Evolutionary conservation across 805 yeast species (phyloP).

Genomic region (Wickerhamomyces queroliae): DNA sequence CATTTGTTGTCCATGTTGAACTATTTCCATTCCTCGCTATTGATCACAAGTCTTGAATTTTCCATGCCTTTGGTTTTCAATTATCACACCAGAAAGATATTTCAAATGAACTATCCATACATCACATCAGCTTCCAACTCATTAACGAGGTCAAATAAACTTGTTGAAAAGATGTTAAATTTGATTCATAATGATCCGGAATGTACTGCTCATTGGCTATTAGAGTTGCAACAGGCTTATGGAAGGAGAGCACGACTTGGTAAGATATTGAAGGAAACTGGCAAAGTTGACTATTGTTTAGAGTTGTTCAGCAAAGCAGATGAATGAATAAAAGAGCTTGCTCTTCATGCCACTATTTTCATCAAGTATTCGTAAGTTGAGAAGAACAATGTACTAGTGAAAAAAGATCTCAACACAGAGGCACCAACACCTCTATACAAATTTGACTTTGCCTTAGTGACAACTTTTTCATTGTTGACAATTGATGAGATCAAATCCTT

Average conservation of each 20-base stretch:
- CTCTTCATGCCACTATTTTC: neutral
- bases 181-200: neutral
- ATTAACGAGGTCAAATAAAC: slow-evolving; percentile 12
- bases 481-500: neutral
- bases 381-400: neutral
- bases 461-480: neutral
- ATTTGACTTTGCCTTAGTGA: neutral
- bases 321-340: neutral
- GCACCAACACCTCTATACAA: slow-evolving; percentile 1
- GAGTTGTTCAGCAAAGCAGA: too few species aligned
- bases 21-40: slow-evolving; percentile 21
- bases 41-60: slow-evolving; percentile 26
- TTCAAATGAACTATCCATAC: slow-evolving; percentile 15
- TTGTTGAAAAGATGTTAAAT: slow-evolving; percentile 15
- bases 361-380: slow-evolving; percentile 1
- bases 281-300: too few species aligned
- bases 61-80: slow-evolving; percentile 26
- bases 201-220: neutral
- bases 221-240: too few species aligned
- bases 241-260: too few species aligned
- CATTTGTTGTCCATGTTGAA: slow-evolving; percentile 15
- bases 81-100: slow-evolving; percentile 13
- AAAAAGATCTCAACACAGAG: neutral
- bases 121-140: slow-evolving; percentile 21
- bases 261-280: too few species aligned